phyloP scores from a whole-genome alignment of 2,329 filamentous ascomycete genomes.

The Aspergillus calidoustus region DNA sequence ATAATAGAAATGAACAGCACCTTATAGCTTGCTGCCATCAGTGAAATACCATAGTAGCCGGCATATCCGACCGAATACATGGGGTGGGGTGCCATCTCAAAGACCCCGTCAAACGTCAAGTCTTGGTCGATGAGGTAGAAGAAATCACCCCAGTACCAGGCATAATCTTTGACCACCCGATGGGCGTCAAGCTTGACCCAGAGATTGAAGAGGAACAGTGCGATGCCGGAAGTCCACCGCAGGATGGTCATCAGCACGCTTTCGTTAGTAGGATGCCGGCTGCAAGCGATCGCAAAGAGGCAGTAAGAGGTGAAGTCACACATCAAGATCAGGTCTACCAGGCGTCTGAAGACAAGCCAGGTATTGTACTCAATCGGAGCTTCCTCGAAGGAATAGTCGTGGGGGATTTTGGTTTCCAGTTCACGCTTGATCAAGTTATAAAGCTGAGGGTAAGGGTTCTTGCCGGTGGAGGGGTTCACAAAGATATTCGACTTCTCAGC shows the following conservation, averaged over 20 bases:
- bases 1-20: conserved; percentile 96
- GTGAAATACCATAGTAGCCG: conserved; percentile 96
- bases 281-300: conserved; percentile 90
- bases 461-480: conserved; percentile 77
- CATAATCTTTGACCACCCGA: conserved; percentile 96
- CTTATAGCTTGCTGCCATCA: conserved; percentile 97
- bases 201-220: conserved; percentile 88
- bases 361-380: conserved; percentile 98
- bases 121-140: conserved; percentile 99
- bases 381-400: conserved; percentile 90
- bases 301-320: conserved; percentile 98
- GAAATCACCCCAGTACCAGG: conserved; percentile 99
- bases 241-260: conserved; percentile 67
- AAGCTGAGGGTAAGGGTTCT: conserved; percentile 80
- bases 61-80: conserved; percentile 99
- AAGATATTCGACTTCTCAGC: conserved; percentile 85
- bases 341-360: conserved; percentile 92
- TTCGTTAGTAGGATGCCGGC: conserved; percentile 74
- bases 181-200: conserved; percentile 99
- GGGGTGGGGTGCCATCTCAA: conserved; percentile 97
- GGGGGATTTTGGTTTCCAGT: conserved; percentile 90
- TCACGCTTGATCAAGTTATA: conserved; percentile 86
- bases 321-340: conserved; percentile 97
- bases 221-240: conserved; percentile 79
- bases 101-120: conserved; percentile 96